Conservation (phyloP, 768 basidiomycete genomes). For the Amanita molliuscula region DNA sequence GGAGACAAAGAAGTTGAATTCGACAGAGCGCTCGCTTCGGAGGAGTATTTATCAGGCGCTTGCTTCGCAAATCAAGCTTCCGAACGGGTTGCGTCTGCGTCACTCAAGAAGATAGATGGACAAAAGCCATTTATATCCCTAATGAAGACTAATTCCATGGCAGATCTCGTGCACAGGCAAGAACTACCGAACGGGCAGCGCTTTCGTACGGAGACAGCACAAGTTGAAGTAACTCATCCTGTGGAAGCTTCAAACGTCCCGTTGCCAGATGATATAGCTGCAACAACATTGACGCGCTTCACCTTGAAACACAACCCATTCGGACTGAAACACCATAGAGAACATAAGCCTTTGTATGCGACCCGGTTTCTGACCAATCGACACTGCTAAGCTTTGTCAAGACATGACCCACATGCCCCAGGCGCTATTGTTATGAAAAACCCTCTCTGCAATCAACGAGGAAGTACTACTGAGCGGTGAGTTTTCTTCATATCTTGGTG, state of each 20-base stretch:
- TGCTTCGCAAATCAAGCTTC: conserved; percentile 35
- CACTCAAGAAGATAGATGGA: neutral
- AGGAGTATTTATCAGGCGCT: conserved; percentile 52
- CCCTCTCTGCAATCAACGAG: conserved; percentile 58
- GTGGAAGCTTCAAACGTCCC: conserved; percentile 28
- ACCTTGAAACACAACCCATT: neutral
- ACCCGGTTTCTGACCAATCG: neutral
- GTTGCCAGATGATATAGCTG: conserved; percentile 5
- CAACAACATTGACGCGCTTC: conserved; percentile 28
- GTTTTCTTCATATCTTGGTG: conserved; percentile 4
- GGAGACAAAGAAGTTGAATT: conserved; percentile 57
- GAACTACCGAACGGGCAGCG: conserved; percentile 35
- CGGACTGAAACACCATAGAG: neutral
- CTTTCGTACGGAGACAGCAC: conserved; percentile 43
- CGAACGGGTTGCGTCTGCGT: neutral
- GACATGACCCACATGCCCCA: conserved; percentile 68
- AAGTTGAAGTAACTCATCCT: conserved; percentile 49
- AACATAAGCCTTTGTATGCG: conserved; percentile 1
- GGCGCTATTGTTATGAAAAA: conserved; percentile 82
- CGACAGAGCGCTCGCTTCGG: conserved; percentile 42
- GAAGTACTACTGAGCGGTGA: conserved; percentile 64
- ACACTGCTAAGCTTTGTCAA: conserved; percentile 15
- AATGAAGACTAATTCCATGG: neutral
- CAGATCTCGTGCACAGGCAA: neutral
- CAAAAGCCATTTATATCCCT: neutral